Conservation (phyloP, 1,139 yeast species). For the Blastobotrys arbuscula region DNA sequence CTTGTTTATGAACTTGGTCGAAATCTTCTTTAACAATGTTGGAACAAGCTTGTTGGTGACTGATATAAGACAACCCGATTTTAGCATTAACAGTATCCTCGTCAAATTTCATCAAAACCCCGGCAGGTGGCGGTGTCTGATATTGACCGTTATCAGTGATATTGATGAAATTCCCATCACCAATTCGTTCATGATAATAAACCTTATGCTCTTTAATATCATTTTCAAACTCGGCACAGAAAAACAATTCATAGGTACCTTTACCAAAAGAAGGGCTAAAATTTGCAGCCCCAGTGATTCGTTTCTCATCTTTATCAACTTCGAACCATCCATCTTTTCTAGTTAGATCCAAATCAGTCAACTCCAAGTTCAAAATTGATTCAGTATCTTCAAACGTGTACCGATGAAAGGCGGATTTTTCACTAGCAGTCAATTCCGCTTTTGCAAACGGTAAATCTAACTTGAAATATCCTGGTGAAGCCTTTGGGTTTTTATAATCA, state of each 20-base stretch:
- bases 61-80: constrained; percentile 37
- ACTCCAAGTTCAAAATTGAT: constrained; percentile 10
- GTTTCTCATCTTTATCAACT: constrained; percentile 3
- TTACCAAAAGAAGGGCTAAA: constrained; percentile 13
- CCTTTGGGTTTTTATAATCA: constrained; percentile 6
- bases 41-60: constrained; percentile 33
- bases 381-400: constrained; percentile 7
- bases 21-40: constrained; percentile 32
- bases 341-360: constrained; percentile 8
- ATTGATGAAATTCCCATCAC: constrained; percentile 8
- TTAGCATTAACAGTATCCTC: constrained; percentile 23
- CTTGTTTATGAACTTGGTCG: constrained; percentile 24
- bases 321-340: constrained; percentile 8
- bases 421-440: constrained; percentile 13
- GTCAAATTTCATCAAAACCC: constrained; percentile 10
- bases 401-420: constrained; percentile 11
- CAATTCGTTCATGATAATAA: constrained; percentile 5
- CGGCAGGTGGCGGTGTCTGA: constrained; percentile 8
- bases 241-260: constrained; percentile 13
- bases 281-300: constrained; percentile 8
- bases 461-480: constrained; percentile 12
- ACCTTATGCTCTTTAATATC: constrained; percentile 6
- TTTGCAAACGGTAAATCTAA: constrained; percentile 5
- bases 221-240: constrained; percentile 13
- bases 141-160: constrained; percentile 8